Evolutionary conservation across 2,329 filamentous ascomycete species (phyloP).

Genomic region (Cladobotryum mycophilum): DNA sequence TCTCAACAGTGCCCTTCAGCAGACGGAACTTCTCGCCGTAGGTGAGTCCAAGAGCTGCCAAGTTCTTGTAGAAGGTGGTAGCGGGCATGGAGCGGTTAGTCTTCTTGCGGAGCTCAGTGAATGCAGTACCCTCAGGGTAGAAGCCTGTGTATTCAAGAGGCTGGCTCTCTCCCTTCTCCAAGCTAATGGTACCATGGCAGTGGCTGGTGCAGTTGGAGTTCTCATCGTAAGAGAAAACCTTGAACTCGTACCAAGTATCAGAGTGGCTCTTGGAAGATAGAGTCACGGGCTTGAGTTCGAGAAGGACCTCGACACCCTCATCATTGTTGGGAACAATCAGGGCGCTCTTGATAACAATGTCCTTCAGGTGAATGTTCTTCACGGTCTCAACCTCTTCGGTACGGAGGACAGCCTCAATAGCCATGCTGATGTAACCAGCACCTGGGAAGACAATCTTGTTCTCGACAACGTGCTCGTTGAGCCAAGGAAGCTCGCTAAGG

Average conservation of each 20-base stretch:
- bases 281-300: constrained; percentile 18
- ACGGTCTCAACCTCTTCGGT: constrained; percentile 13
- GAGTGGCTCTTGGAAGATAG: constrained; percentile 17
- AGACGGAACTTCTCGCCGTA: constrained; percentile 21
- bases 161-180: constrained; percentile 13
- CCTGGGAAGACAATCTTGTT: constrained; percentile 27
- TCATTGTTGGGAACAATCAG: constrained; percentile 18
- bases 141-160: constrained; percentile 13
- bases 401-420: constrained; percentile 21
- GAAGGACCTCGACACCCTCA: constrained; percentile 19
- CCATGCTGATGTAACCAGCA: constrained; percentile 29
- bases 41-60: constrained; percentile 17
- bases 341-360: constrained; percentile 19
- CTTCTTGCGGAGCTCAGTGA: constrained; percentile 14
- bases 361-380: constrained; percentile 14
- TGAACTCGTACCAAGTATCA: constrained; percentile 20
- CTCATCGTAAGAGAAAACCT: constrained; percentile 21
- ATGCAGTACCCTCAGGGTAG: constrained; percentile 8
- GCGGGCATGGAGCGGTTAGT: constrained; percentile 18
- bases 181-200: constrained; percentile 18
- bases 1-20: constrained; percentile 18
- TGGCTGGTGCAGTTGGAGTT: constrained; percentile 19
- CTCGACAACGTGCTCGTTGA: constrained; percentile 27
- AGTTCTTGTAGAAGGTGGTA: constrained; percentile 17
- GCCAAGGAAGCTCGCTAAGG: constrained; percentile 27